Evolutionary conservation across 352 stramenopile species (phyloP).

Genomic region (Halophytophthora batemanensis): DNA sequence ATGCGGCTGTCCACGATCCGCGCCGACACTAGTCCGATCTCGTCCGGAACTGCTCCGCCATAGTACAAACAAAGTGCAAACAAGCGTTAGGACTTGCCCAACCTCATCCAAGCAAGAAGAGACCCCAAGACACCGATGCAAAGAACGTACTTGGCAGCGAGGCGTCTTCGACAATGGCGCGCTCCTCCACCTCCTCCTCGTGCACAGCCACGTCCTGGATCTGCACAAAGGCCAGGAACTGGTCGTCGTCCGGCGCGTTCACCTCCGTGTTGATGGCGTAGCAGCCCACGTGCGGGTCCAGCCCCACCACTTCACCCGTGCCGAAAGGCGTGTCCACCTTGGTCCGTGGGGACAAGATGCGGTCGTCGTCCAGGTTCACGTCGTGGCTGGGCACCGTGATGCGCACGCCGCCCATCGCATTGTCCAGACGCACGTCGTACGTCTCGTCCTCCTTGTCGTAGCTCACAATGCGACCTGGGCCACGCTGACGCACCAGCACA

Average conservation of each 20-base stretch:
- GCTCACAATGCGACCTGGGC: slow-evolving; percentile 62
- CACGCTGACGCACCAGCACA: slow-evolving; percentile 74
- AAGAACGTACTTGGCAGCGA: slow-evolving; percentile 68
- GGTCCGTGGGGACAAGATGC: slow-evolving; percentile 80
- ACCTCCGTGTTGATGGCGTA: slow-evolving; percentile 87
- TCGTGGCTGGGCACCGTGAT: slow-evolving; percentile 71
- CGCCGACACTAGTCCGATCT: slow-evolving; percentile 77
- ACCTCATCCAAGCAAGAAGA: slow-evolving; percentile 11
- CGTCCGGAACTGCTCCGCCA: slow-evolving; percentile 65
- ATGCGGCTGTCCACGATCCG: slow-evolving; percentile 84
- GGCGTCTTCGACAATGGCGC: slow-evolving; percentile 77
- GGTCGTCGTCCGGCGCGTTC: slow-evolving; percentile 65
- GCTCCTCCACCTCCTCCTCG: slow-evolving; percentile 71
- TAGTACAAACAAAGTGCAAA: slow-evolving; percentile 6
- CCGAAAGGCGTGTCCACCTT: slow-evolving; percentile 86
- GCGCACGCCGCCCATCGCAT: slow-evolving; percentile 56
- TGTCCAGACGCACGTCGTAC: slow-evolving; percentile 72
- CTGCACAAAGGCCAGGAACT: slow-evolving; percentile 83
- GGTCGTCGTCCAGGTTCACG: slow-evolving; percentile 80
- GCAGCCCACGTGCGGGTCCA: slow-evolving; percentile 86
- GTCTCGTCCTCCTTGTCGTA: slow-evolving; percentile 81
- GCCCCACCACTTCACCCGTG: slow-evolving; percentile 73
- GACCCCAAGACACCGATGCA: slow-evolving; percentile 3
- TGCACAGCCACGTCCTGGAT: slow-evolving; percentile 70
- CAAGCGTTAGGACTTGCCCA: slow-evolving; percentile 15